These are phyloP conservation scores for Amanita pallidorosea DNA, from an alignment of 768 basidiomycete species.

Conservation along the genomic window DNA sequence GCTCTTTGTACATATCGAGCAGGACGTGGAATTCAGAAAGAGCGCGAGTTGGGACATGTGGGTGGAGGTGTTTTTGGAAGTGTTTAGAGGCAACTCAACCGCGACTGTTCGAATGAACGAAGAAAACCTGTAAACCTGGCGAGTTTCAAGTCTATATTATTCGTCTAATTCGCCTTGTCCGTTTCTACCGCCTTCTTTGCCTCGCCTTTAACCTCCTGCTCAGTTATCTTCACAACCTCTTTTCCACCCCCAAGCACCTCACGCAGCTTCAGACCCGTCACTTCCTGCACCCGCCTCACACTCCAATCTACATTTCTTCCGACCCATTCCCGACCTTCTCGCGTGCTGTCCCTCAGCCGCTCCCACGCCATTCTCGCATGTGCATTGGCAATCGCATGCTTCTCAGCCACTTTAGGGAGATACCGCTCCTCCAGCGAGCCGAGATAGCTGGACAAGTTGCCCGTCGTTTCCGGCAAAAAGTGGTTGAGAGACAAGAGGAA, in stretches of 20 bases:
- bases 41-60: background rate
- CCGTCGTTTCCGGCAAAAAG: constrained; percentile 79
- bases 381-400: constrained; percentile 53
- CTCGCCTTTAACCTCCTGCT: constrained; percentile 17
- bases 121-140: too few relatives aligned
- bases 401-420: constrained; percentile 56
- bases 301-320: constrained; percentile 32
- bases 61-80: background rate
- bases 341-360: constrained; percentile 40
- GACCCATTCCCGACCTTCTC: constrained; percentile 32
- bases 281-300: constrained; percentile 49
- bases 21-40: background rate
- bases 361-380: constrained; percentile 52
- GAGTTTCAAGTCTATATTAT: too few relatives aligned
- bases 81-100: background rate
- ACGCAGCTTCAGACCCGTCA: constrained; percentile 64
- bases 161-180: too few relatives aligned
- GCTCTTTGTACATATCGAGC: constrained; percentile 3
- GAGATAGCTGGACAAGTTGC: constrained; percentile 57
- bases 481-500: constrained; percentile 60
- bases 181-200: constrained; percentile 7
- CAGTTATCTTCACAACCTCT: constrained; percentile 13
- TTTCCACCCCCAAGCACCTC: constrained; percentile 40
- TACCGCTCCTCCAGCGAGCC: constrained; percentile 61
- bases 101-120: too few relatives aligned